These are phyloP conservation scores for Trifolium subterraneum DNA, from an alignment of 306 rosid genomes.

Conservation along the genomic window DNA sequence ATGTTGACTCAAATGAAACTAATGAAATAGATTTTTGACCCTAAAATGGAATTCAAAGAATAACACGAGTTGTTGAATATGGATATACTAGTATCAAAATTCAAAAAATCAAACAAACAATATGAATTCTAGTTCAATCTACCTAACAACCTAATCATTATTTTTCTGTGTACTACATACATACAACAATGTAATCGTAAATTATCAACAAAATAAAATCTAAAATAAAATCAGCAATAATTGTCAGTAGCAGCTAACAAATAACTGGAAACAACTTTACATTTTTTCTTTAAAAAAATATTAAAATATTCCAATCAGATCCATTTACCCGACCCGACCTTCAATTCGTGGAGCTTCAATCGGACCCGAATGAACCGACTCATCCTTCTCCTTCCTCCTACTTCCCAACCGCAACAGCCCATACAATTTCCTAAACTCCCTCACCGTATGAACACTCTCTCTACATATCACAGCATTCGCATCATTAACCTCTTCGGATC, in stretches of 20 bases:
- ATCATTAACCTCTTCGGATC: slow-evolving; percentile 43
- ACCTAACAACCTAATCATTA: slow-evolving; percentile 10
- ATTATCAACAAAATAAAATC: neutral
- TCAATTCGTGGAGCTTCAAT: slow-evolving; percentile 40
- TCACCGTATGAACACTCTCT: slow-evolving; percentile 68
- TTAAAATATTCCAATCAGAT: neutral
- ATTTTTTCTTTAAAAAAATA: neutral
- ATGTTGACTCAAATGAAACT: no score
- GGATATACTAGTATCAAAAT: neutral
- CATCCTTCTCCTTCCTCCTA: slow-evolving; percentile 74
- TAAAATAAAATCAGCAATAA: slow-evolving; percentile 3
- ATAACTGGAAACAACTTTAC: slow-evolving; percentile 37
- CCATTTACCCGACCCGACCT: slow-evolving; percentile 31
- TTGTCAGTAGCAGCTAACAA: slow-evolving; percentile 30
- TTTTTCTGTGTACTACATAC: slow-evolving; percentile 18
- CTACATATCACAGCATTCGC: slow-evolving; percentile 50
- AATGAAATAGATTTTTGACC: slow-evolving; percentile 5
- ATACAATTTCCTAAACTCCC: slow-evolving; percentile 79
- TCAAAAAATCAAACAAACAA: neutral
- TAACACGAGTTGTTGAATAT: neutral
- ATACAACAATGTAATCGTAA: slow-evolving; percentile 2
- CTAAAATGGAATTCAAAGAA: slow-evolving; percentile 11
- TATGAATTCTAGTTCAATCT: neutral
- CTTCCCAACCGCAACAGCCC: slow-evolving; percentile 84
- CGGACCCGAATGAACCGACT: slow-evolving; percentile 38